Percentiles rank a stretch among this genome's conserved stretches.
These are phyloP conservation scores for Phaeolepiota aurea DNA, from an alignment of 768 basidiomycete species.

Conservation along the genomic window DNA sequence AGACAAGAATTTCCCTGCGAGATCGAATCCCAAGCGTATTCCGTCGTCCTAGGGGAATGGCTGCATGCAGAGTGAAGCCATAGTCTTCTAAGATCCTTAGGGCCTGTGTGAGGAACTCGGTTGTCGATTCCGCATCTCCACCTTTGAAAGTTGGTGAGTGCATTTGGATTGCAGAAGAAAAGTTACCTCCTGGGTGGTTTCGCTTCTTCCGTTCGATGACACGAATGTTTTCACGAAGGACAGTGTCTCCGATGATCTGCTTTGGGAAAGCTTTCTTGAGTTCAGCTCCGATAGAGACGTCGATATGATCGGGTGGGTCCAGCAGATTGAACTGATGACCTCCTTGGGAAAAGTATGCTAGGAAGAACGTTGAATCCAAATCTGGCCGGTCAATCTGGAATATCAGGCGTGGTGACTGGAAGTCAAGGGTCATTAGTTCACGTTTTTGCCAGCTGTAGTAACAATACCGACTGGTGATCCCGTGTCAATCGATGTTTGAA, in stretches of 20 bases:
- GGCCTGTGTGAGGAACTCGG: slow-evolving; percentile 55
- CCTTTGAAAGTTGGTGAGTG: slow-evolving; percentile 3
- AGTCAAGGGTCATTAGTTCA: slow-evolving; percentile 9
- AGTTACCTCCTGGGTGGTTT: slow-evolving; percentile 16
- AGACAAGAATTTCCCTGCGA: slow-evolving; percentile 57
- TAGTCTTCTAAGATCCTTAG: slow-evolving; percentile 48
- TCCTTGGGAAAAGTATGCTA: slow-evolving; percentile 53
- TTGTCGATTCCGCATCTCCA: slow-evolving; percentile 35
- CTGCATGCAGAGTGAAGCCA: slow-evolving; percentile 58
- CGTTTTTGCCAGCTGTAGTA: slow-evolving; percentile 1
- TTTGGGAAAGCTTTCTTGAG: slow-evolving; percentile 28
- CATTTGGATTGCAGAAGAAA: neutral
- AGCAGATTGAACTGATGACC: slow-evolving; percentile 47
- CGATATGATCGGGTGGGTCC: slow-evolving; percentile 33
- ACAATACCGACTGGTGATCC: slow-evolving; percentile 38
- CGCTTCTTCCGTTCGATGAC: slow-evolving; percentile 46
- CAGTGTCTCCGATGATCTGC: slow-evolving; percentile 26
- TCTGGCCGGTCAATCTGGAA: slow-evolving; percentile 50
- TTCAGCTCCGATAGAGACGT: slow-evolving; percentile 28
- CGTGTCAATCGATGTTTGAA: slow-evolving; percentile 52
- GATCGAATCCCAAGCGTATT: slow-evolving; percentile 32
- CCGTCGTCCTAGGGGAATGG: slow-evolving; percentile 49
- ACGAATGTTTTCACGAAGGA: slow-evolving; percentile 41
- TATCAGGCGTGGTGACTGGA: slow-evolving; percentile 55
- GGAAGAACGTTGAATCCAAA: slow-evolving; percentile 46